Conservation (phyloP, 192 early-diverging fungal species). For the Piromyces finnis region DNA sequence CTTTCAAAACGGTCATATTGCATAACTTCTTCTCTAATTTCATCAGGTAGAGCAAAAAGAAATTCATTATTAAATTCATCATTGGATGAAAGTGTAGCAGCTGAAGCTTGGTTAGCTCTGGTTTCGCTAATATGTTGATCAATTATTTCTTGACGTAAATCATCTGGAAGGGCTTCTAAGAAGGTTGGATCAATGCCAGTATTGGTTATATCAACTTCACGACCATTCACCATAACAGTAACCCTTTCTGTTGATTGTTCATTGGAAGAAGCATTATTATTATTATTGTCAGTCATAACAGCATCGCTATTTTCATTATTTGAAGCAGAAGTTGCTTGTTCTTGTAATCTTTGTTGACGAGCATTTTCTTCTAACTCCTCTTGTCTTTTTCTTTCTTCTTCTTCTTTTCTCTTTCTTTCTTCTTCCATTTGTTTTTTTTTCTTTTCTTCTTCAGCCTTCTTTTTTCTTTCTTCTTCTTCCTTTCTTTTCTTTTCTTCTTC, state of each 20-base stretch:
- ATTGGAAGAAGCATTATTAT: neutral
- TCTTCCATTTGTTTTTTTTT: conserved; percentile 2
- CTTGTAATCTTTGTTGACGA: conserved; percentile 3
- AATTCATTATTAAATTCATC: conserved; percentile 42
- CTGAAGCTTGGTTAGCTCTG: conserved; percentile 11
- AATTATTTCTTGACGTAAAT: conserved; percentile 80
- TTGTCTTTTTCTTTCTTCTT: neutral
- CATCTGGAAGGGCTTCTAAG: conserved; percentile 83
- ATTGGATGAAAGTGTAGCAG: conserved; percentile 8
- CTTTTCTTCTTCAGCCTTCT: conserved; percentile 16
- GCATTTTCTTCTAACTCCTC: conserved; percentile 1
- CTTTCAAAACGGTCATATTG: conserved; percentile 52
- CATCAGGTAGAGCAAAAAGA: conserved; percentile 72
- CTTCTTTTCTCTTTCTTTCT: conserved; percentile 3
- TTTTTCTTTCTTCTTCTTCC: conserved; percentile 7
- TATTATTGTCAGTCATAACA: conserved; percentile 1
- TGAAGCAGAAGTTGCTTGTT: neutral
- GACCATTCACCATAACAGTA: conserved; percentile 59
- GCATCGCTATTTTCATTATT: conserved; percentile 9
- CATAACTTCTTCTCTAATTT: conserved; percentile 74
- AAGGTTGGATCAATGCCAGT: conserved; percentile 89
- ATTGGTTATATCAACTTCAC: conserved; percentile 71
- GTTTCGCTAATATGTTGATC: conserved; percentile 54
- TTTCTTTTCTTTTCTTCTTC: conserved; percentile 16
- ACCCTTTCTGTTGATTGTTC: conserved; percentile 13